Base-by-base conservation (phyloP, 2,329 filamentous ascomycete species). In the Ophiostoma montium region DNA sequence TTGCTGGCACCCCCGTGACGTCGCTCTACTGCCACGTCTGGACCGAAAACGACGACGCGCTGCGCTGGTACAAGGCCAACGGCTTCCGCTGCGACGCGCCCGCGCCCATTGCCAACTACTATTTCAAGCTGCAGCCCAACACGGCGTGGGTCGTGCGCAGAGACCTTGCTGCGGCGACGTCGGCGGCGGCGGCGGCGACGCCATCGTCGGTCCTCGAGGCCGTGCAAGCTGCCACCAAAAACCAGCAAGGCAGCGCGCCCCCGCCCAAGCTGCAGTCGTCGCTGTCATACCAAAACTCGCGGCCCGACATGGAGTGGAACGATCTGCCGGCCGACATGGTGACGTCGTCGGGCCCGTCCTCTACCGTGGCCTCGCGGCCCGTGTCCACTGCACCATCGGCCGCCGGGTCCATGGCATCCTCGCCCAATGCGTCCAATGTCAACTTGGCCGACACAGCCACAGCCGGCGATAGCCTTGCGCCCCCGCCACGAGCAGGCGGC, bases 21-120 rank as follows among this genome's bases (percentile, higher is more conserved):
- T 51, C 44, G 39, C 65, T 80, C 15, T 82, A 77, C 55, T 80
- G 80, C 5, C 80, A 84, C 60, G 80, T 83, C 15, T 84, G 80
- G 80, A 79, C 78, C 11, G 71, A 78, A 52, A 82, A 82, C 59
- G 69, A 72, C 2, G 78, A 82, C 18, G 80, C 72, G 0, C 62
- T 82, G 53, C 67, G 67, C 50, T 84, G 80, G 79, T 84, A 84
- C 62, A 58, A 65, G 31, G 67, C 68, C 21, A 69, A 76, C 10
- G 76, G 77, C 3, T 84, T 84, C 59, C 57, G 59, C 51, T 66
- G 67, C 46, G 66, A 70, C 45, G 68, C 65, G 13, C 57, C 55
- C 12, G 60, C 67, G 33, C 65, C 69, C n/a, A 60, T 80, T 10
- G 60, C 67, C 32, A 72, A 71, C 3, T 84, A 84, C 60, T 84